These are phyloP conservation scores for Botryobasidium botryosum DNA, from an alignment of 768 basidiomycete species.

Conservation along the genomic window DNA sequence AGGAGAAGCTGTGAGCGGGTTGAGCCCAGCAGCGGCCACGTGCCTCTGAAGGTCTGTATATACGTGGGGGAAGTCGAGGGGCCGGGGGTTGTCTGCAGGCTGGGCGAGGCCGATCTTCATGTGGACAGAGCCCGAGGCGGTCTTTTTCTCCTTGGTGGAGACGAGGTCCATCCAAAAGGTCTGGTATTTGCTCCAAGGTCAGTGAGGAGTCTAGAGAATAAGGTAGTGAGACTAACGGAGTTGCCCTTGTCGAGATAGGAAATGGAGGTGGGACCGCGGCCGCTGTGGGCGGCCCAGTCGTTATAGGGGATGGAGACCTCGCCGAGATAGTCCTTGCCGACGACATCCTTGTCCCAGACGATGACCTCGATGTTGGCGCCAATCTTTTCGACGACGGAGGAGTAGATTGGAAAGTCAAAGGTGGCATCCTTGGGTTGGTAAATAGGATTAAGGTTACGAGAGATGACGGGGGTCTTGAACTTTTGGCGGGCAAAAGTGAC, in stretches of 20 bases:
- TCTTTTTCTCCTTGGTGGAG: neutral
- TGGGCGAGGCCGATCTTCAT: conserved; percentile 3
- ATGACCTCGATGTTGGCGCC: conserved; percentile 5
- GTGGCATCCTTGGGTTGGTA: conserved; percentile 6
- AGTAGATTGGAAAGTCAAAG: conserved; percentile 8
- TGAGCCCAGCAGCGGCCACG: neutral
- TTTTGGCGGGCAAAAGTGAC: neutral
- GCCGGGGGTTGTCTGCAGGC: neutral
- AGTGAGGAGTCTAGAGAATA: neutral
- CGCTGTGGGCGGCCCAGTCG: neutral
- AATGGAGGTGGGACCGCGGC: neutral
- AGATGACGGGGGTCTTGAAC: conserved; percentile 6
- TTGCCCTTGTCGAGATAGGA: neutral
- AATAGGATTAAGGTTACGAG: neutral
- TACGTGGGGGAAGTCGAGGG: neutral
- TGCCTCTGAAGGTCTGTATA: neutral
- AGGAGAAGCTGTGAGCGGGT: neutral
- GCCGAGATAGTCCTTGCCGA: conserved; percentile 8
- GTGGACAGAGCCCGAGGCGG: neutral
- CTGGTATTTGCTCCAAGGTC: neutral
- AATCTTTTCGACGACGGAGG: neutral
- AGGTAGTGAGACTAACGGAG: neutral
- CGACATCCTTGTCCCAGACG: conserved; percentile 9
- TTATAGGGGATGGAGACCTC: neutral
- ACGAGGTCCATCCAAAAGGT: neutral